Evolutionary conservation across 306 rosid species (phyloP).

Genomic region (Gastrolobium villosum): DNA sequence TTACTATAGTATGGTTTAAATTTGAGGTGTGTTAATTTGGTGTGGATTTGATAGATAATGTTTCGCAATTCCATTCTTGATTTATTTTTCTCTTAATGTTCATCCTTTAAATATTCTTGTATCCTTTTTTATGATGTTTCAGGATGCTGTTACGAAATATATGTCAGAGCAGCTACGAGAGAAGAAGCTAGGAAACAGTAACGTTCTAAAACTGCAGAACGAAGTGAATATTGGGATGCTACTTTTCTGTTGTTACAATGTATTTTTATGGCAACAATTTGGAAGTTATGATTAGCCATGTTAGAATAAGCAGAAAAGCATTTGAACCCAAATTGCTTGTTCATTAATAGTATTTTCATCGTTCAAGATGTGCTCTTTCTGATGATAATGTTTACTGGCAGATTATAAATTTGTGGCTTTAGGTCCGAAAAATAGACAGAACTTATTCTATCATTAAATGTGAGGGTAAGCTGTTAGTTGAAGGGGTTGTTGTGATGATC

Average conservation of each 20-base stretch:
- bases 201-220: slow-evolving; percentile 43
- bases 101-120: slow-evolving; percentile 38
- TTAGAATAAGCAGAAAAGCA: slow-evolving; percentile 47
- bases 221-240: slow-evolving; percentile 39
- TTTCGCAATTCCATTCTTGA: neutral
- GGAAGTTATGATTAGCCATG: slow-evolving; percentile 35
- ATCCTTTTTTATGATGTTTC: slow-evolving; percentile 47
- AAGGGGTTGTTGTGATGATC: neutral
- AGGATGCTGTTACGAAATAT: slow-evolving; percentile 88
- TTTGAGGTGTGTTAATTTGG: slow-evolving; percentile 1
- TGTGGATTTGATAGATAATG: neutral
- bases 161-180: slow-evolving; percentile 64
- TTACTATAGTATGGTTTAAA: neutral
- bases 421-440: slow-evolving; percentile 6
- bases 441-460: slow-evolving; percentile 20
- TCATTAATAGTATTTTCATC: slow-evolving; percentile 34
- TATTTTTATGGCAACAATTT: slow-evolving; percentile 44
- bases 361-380: slow-evolving; percentile 9
- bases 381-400: slow-evolving; percentile 16
- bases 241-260: slow-evolving; percentile 40
- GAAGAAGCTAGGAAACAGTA: slow-evolving; percentile 65
- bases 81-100: neutral
- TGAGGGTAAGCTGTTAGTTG: slow-evolving; percentile 8
- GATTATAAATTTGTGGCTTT: slow-evolving; percentile 18
- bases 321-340: slow-evolving; percentile 45